A percentile compares a stretch with the other conserved stretches of the same genome.
phyloP scores from a whole-genome alignment of 257 asterid genomes.

The Oldenlandia corymbosa region DNA sequence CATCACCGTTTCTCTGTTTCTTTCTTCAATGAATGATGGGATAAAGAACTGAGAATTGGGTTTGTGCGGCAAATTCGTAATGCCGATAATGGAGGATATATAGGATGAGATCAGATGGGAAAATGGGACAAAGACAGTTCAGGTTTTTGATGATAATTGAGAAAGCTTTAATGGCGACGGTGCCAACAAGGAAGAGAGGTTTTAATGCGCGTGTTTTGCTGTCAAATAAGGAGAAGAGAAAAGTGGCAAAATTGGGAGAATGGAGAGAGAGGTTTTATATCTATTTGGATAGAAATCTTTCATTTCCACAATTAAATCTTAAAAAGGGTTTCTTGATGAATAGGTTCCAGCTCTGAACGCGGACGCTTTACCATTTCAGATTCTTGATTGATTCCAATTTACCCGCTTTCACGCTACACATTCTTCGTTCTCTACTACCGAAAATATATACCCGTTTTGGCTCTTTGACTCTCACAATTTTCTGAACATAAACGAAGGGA shows the following conservation, averaged over 20 bases:
- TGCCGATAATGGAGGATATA: not conserved
- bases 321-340: not conserved
- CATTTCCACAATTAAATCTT: too few species aligned
- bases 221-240: not conserved
- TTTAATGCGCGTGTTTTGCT: conserved; percentile 13
- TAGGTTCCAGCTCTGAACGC: conserved; percentile 25
- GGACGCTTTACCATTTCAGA: conserved; percentile 35
- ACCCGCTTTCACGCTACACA: conserved; percentile 13
- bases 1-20: conserved; percentile 20
- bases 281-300: too few species aligned
- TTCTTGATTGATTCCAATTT: conserved; percentile 32
- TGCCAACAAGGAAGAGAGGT: conserved; percentile 4
- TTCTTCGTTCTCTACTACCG: too few species aligned
- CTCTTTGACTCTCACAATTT: too few species aligned
- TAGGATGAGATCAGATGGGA: not conserved
- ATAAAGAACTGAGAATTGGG: not conserved
- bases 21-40: too few species aligned
- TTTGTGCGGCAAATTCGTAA: not conserved
- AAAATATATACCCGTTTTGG: too few species aligned
- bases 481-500: too few species aligned
- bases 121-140: too few species aligned
- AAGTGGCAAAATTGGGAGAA: not conserved
- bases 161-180: conserved; percentile 10
- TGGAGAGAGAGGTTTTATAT: not conserved
- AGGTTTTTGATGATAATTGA: not conserved